phyloP scores from a whole-genome alignment of 2,329 filamentous ascomycete genomes.

The Metarhizium anisopliae region DNA sequence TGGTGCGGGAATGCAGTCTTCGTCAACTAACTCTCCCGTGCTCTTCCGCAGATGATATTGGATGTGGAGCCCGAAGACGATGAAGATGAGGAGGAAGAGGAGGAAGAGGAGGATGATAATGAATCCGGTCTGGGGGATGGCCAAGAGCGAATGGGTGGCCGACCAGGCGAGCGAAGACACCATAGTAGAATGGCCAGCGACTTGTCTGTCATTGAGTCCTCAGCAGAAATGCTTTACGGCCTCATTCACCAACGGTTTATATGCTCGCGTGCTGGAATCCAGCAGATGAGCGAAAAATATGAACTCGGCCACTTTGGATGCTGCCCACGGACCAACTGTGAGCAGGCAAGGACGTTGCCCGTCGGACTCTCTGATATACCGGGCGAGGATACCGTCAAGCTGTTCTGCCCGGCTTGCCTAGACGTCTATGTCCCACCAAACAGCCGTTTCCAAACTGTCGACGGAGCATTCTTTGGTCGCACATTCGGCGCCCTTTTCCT shows the following conservation, averaged over 20 bases:
- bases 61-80: constrained; percentile 96
- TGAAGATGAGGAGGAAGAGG: constrained; percentile 77
- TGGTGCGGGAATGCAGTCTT: background rate
- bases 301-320: constrained; percentile 92
- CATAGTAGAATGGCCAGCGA: constrained; percentile 82
- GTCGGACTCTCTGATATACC: constrained; percentile 92
- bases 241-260: constrained; percentile 98
- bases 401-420: constrained; percentile 93
- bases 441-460: constrained; percentile 92
- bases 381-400: constrained; percentile 93
- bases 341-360: constrained; percentile 80
- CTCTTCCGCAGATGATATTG: constrained; percentile 67
- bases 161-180: constrained; percentile 58
- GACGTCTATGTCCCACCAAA: constrained; percentile 97
- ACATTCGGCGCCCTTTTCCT: constrained; percentile 97
- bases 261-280: constrained; percentile 89
- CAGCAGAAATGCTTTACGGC: constrained; percentile 95
- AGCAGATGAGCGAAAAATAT: constrained; percentile 99
- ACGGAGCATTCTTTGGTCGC: constrained; percentile 95
- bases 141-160: constrained; percentile 40
- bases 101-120: constrained; percentile 66
- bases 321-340: constrained; percentile 91
- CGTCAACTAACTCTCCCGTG: background rate
- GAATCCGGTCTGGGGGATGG: constrained; percentile 52
- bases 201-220: constrained; percentile 90